Evolutionary conservation across 768 basidiomycete species (phyloP), one percentile per base, ranked within the genome.

Genomic region (Aureoboletus auriporus): DNA sequence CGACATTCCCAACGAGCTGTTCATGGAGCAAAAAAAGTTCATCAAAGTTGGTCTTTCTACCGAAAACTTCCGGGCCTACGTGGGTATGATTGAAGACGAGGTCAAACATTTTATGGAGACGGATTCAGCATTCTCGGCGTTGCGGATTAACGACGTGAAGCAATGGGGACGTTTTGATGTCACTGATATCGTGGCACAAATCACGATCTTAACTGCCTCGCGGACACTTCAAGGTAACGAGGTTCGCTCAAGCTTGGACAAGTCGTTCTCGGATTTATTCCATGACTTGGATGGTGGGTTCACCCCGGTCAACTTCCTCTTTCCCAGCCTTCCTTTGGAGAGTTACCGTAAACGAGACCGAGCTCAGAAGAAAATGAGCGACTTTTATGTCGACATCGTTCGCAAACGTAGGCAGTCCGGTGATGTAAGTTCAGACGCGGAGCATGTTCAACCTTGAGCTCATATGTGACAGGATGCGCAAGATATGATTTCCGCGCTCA

Each of bases 21-120:
- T 99, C 69, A 98, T 99, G 94, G 93, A 99, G 61, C 96, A 99
- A 68, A 99, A 99, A 77, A 89, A 87, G 65, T 97, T 97, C 62
- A 86, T 98, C 69, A 99, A 99, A 72, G 84, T 93, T 52, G 94
- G 96, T 20, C 81, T 99, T 17, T 89, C 93, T 10, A 83, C 81
- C 11, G 94, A 98, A 26, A 94, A 94, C 68, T 83, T 99, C 67
- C 81, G 85, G 37, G 75, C 83, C 28, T 98, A 99, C 44, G 76
- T 83, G 16, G 81, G 82, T 42, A 84, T 90, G 80, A 84, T 91
- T 48, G 82, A 83, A 50, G 76, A 89, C 35, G 86, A 88, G 62
- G 80, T 88, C 34, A 77, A 83, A 33, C 72, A 84, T 28, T 93
- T 84, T 67, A 71, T 95, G 67, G 69, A 70, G 34, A 73, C 73